Evolutionary conservation across 2,329 filamentous ascomycete species (phyloP).

Genomic region (Aspergillus sp.): DNA sequence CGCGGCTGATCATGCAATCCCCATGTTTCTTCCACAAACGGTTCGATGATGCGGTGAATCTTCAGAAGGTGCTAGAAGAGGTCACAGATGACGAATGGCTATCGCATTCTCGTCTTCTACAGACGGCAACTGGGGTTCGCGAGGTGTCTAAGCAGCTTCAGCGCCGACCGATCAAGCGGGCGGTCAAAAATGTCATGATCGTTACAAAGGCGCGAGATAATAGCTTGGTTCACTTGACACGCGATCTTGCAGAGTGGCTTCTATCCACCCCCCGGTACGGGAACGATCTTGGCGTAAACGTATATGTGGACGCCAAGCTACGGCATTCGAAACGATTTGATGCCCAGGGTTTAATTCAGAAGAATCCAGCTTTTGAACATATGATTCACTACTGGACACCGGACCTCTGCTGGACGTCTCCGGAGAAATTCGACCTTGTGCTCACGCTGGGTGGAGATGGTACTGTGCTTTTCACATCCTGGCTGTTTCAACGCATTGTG

Average conservation of each 20-base stretch:
- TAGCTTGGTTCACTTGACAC: slow-evolving; percentile 81
- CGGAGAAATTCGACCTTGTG: slow-evolving; percentile 94
- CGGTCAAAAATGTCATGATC: slow-evolving; percentile 94
- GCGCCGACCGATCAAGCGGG: slow-evolving; percentile 84
- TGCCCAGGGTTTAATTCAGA: slow-evolving; percentile 67
- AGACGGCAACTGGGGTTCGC: slow-evolving; percentile 90
- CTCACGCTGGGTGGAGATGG: slow-evolving; percentile 91
- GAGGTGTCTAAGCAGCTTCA: slow-evolving; percentile 96
- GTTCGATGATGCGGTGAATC: slow-evolving; percentile 94
- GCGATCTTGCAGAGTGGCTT: slow-evolving; percentile 85
- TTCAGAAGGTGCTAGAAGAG: slow-evolving; percentile 91
- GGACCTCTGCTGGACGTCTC: slow-evolving; percentile 88
- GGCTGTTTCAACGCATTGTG: slow-evolving; percentile 94
- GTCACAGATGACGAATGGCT: slow-evolving; percentile 84
- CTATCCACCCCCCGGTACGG: slow-evolving; percentile 87
- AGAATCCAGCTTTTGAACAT: slow-evolving; percentile 72
- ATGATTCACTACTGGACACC: slow-evolving; percentile 97
- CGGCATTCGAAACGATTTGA: slow-evolving; percentile 86
- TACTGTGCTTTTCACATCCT: slow-evolving; percentile 94
- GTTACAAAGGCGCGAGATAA: slow-evolving; percentile 98
- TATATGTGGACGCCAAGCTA: slow-evolving; percentile 97
- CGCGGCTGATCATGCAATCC: slow-evolving; percentile 71
- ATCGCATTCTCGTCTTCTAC: slow-evolving; percentile 89
- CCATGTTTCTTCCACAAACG: slow-evolving; percentile 98
- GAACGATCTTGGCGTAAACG: slow-evolving; percentile 85